Base-by-base conservation (phyloP, 2,329 filamentous ascomycete species). In the Colletotrichum cuscutae region DNA sequence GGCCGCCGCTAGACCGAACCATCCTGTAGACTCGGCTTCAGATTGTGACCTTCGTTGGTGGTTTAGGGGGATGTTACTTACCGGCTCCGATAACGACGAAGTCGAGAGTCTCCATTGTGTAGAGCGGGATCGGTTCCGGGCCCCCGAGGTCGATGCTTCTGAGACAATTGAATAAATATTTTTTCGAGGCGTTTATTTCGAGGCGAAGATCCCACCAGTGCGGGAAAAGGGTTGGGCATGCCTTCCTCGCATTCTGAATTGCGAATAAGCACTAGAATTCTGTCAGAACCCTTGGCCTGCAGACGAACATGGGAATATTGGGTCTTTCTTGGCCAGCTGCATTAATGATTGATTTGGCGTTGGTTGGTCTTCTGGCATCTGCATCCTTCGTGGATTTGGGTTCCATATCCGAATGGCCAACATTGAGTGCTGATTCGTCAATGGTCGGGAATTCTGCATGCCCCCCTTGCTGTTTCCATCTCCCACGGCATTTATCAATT, bases 1-100 rank as follows among this genome's bases (percentile, higher is more conserved):
- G 60, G 91, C 89, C 24, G 88, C 86, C 1, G 85, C 87, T 37
- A 94, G 83, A 26, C 92, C 92, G 77, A 84, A 86, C 83, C 83
- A 86, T 70, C 88, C 87, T 82, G 53, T 37, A 54, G 61, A 42
- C 58, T 35, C 22, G 28, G 15, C 37, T 19, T 66, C 56, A 53
- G 54, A 37, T 22, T 49, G 35, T 11, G 42, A 46, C 19, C 15
- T 42, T 49, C 19, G 49, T 26, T 49, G 76, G 30, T 2, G 2
- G 5, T 12, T 57, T 19, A 26, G 49, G 5, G 42, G 2, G 22
- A 6, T 8, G 12, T 54, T 54, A 35, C 85, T 80, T 81, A 90
- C 89, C 89, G 42, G 89, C 88, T 65, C 87, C 87, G 60, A 88
- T 81, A 19, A 88, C 82, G n/a, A 85, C 85, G 53, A 85, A 83